phyloP scores from a whole-genome alignment of 805 yeast species.

The Wickerhamiella allomyrinae region DNA sequence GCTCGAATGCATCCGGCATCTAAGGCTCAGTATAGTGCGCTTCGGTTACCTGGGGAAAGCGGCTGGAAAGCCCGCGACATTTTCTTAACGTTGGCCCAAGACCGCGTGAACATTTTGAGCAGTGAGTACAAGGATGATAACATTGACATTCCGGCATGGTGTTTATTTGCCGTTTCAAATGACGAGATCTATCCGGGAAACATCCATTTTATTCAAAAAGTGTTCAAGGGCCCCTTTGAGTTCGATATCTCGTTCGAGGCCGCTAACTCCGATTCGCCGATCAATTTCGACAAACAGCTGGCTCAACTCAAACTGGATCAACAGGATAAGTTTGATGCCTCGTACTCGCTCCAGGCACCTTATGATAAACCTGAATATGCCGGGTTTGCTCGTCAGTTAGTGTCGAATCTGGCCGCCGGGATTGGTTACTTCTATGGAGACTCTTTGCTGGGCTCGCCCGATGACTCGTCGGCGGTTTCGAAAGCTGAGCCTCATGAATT shows the following conservation, averaged over 20 bases:
- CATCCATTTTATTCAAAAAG: conserved; percentile 63
- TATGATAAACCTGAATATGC: conserved; percentile 32
- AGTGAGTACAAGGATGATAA: conserved; percentile 23
- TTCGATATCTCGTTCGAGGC: conserved; percentile 53
- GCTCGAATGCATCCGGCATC: conserved; percentile 20
- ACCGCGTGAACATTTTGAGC: conserved; percentile 40
- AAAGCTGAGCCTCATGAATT: conserved; percentile 44
- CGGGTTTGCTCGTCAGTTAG: conserved; percentile 57
- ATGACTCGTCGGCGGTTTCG: conserved; percentile 27
- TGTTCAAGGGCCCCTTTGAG: conserved; percentile 59
- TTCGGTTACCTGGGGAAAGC: conserved; percentile 55
- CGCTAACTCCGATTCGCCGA: conserved; percentile 29
- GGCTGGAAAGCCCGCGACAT: conserved; percentile 72
- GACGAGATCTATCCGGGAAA: conserved; percentile 53
- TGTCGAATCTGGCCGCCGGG: conserved; percentile 82
- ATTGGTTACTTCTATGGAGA: conserved; percentile 79
- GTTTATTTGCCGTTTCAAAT: conserved; percentile 41
- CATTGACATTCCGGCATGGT: conserved; percentile 29
- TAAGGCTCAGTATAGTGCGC: conserved; percentile 48
- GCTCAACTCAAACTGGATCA: conserved; percentile 29
- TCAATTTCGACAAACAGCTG: conserved; percentile 19
- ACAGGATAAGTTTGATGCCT: conserved; percentile 17
- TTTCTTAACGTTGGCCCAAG: conserved; percentile 53
- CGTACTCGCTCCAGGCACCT: conserved; percentile 33
- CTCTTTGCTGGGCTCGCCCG: conserved; percentile 61